Evolutionary conservation across 345 rosid genomes (phyloP), one percentile per base, ranked within the genome.

Genomic region (Dipteronia dyeriana): DNA sequence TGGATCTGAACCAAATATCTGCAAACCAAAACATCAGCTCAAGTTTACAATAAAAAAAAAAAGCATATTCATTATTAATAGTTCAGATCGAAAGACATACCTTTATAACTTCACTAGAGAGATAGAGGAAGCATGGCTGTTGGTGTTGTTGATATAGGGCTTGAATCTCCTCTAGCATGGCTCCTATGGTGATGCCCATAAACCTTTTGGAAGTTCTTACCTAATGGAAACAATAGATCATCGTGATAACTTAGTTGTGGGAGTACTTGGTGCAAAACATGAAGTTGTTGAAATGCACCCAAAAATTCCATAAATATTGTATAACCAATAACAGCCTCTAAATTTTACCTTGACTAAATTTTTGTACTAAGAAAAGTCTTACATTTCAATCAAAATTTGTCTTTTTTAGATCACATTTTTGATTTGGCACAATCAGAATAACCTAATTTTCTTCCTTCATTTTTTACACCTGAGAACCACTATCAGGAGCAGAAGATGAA

Each of bases 71-170:
- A 63, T 47, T 23, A 63, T 57, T 34, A 9, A 26, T 20, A 70
- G 67, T 56, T 47, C 64, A 78, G 51, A 53, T 54, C 39, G 68
- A 72, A 66, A n/a, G 38, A n/a, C 25, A 56, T 74, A 90, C 99
- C 94, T 92, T 96, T 78, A 96, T 97, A 81, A 97, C 99, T 88
- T 97, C 99, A 83, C 99, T 97, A 53, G 98, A 91, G 66, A 97
- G 93, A 79, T 97, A 97, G 61, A 97, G 99, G 88, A 97, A 97
- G 88, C 98, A 97, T 5, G 99, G 95, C 82, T 97, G 99, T 82
- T 94, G 97, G 65, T 94, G 97, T 79, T 87, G 97, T 79, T 89
- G 97, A 86, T 90, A 97, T 59, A 91, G 90, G 82, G 86, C 90
- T 69, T 97, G 98, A 56, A 97, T 94, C 82, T 94, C 97, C 82